A percentile compares a stretch with the other conserved stretches of the same genome.
Conservation (phyloP, 2,329 filamentous ascomycete genomes). For the Hymenoscyphus occultus region DNA sequence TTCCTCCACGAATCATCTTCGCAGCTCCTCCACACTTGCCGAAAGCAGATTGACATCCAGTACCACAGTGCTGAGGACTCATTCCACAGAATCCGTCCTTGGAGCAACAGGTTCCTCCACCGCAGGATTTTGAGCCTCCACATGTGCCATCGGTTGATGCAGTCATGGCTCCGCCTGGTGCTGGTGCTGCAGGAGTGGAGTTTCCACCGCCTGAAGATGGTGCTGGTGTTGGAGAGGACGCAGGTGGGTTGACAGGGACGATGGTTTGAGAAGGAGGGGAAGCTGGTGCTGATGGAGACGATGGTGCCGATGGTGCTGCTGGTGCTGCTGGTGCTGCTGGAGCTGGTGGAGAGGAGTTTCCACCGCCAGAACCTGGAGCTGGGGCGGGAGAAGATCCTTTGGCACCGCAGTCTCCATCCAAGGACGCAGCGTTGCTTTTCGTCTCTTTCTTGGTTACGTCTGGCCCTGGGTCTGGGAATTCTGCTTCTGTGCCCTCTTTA, state of each 20-base stretch:
- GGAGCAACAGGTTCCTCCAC: constrained; percentile 12
- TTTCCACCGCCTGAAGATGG: not conserved
- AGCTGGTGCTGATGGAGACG: not conserved
- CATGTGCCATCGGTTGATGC: constrained; percentile 8
- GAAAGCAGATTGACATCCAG: constrained; percentile 10
- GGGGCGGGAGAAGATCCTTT: constrained; percentile 9
- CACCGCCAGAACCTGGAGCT: constrained; percentile 1
- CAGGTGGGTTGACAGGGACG: too few species aligned
- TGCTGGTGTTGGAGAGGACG: not conserved
- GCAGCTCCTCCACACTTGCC: constrained; percentile 9
- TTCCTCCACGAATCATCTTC: constrained; percentile 3
- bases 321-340: not conserved
- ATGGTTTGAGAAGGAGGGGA: too few species aligned
- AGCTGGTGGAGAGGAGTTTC: not conserved
- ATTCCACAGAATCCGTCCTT: constrained; percentile 10
- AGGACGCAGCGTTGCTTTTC: constrained; percentile 15
- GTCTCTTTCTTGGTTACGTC: constrained; percentile 18
- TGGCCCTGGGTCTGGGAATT: constrained; percentile 55
- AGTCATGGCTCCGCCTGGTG: not conserved
- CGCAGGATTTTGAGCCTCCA: constrained; percentile 3
- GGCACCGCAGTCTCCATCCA: constrained; percentile 25
- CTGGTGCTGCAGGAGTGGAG: not conserved
- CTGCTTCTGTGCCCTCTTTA: constrained; percentile 45
- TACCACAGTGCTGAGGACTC: constrained; percentile 10
- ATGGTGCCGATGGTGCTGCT: not conserved